Evolutionary conservation across 768 basidiomycete species (phyloP).

Genomic region (Lepiota brunneoincarnata): DNA sequence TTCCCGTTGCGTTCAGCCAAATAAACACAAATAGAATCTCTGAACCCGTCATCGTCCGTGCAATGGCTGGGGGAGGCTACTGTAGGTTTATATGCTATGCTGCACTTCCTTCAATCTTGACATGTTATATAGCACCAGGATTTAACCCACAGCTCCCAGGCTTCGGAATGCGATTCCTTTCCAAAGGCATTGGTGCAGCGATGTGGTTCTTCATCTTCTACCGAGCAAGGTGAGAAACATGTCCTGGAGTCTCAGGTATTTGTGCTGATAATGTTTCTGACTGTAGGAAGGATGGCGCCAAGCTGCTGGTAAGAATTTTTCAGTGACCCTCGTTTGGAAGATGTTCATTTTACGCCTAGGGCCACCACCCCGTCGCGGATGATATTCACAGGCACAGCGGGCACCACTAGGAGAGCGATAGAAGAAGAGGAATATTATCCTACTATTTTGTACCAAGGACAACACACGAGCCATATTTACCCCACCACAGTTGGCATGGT

Average conservation of each 20-base stretch:
- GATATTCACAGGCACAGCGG: constrained; percentile 32
- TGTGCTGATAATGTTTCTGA: not conserved
- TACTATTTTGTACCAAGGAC: constrained; percentile 6
- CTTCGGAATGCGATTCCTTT: constrained; percentile 70
- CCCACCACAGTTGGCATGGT: not conserved
- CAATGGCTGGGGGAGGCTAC: constrained; percentile 40
- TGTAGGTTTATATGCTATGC: constrained; percentile 20
- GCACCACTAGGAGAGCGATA: constrained; percentile 35
- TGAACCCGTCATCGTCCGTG: constrained; percentile 17
- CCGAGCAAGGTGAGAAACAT: constrained; percentile 71
- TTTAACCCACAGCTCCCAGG: constrained; percentile 89
- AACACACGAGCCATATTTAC: not conserved
- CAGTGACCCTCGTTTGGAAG: not conserved
- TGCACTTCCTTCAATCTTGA: constrained; percentile 7
- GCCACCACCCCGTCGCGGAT: constrained; percentile 43
- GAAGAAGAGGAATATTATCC: not conserved
- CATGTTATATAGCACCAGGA: constrained; percentile 53
- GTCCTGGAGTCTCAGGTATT: not conserved
- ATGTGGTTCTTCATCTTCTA: constrained; percentile 99
- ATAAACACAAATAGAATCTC: constrained; percentile 31
- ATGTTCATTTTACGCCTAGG: constrained; percentile 30
- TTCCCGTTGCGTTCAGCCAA: constrained; percentile 24
- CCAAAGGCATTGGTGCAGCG: constrained; percentile 83
- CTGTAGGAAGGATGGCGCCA: constrained; percentile 71
- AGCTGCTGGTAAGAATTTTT: constrained; percentile 53